Percentiles rank a stretch among this genome's conserved stretches.
Conservation (phyloP, 2,329 filamentous ascomycete genomes). For the Stagonosporopsis chrysanthemi region DNA sequence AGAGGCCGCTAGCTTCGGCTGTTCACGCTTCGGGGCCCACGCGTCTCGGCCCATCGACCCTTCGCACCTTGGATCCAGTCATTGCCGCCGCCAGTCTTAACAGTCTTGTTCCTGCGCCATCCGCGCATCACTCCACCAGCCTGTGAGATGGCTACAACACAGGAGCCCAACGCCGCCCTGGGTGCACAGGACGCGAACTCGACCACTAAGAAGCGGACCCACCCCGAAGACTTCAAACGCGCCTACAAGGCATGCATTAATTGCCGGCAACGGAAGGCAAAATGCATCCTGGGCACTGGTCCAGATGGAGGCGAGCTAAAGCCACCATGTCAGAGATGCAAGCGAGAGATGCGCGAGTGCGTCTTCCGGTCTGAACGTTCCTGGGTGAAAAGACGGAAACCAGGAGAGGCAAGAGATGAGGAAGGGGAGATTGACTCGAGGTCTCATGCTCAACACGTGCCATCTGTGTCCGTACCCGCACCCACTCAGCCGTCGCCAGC, state of each 20-base stretch:
- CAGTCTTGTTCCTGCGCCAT: slow-evolving; percentile 38
- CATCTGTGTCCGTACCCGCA: slow-evolving; percentile 19
- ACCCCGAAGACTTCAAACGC: slow-evolving; percentile 57
- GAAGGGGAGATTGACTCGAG: slow-evolving; percentile 25
- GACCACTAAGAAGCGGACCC: slow-evolving; percentile 44
- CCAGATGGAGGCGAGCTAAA: slow-evolving; percentile 53
- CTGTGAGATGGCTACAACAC: slow-evolving; percentile 24
- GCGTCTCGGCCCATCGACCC: slow-evolving; percentile 1
- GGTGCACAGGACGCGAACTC: slow-evolving; percentile 28
- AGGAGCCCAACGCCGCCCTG: slow-evolving; percentile 25
- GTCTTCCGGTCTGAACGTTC: slow-evolving; percentile 53
- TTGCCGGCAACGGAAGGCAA: slow-evolving; percentile 61
- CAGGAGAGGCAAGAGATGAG: slow-evolving; percentile 37
- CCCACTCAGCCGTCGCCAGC: slow-evolving; percentile 28
- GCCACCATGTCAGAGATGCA: slow-evolving; percentile 58
- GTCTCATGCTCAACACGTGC: slow-evolving; percentile 14
- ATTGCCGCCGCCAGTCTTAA: slow-evolving; percentile 30
- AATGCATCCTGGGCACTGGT: slow-evolving; percentile 57
- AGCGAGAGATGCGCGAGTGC: slow-evolving; percentile 60
- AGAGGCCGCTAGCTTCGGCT: slow-evolving; percentile 5
- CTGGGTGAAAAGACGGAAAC: slow-evolving; percentile 50
- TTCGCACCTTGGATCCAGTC: slow-evolving; percentile 24
- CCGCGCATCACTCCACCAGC: slow-evolving; percentile 33
- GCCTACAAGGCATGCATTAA: slow-evolving; percentile 64
- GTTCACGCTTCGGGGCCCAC: slow-evolving; percentile 13